Evolutionary conservation across 164 flowering plant species (phyloP), one percentile per base, ranked within the genome.

Genomic region (Tetracentron sinense): DNA sequence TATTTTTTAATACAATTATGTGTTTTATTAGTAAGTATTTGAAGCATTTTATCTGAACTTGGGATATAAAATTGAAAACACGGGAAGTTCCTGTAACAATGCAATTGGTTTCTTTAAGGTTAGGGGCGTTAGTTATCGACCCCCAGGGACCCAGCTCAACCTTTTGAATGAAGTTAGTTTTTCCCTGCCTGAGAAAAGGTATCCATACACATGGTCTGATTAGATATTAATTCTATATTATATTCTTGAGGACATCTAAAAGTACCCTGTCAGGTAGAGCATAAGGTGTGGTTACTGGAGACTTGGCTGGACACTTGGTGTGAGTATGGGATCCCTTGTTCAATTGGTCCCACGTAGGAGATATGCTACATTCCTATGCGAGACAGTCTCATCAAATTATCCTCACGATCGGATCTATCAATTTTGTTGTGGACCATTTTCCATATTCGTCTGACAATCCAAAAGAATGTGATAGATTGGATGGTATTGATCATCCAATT

Each of bases 101-200:
- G 17, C 42, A 29, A 23, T 46, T 60, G 42, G 17, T 42, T 65
- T 66, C 29, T 65, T 73, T 21, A 64, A 94, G 99, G 86, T 87
- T 65, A 85, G 69, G 74, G 86, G 77, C 42, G 75, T 95, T 48
- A 71, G 73, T 66, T 95, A 89, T 70, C 83, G 83, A 62, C 85
- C 91, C 28, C 97, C 94, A 2, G 99, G 99, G 61, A 95, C 94
- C 1, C 75, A 92, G 71, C 66, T 78, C 55, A 77, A 75, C 71
- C 81, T 95, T 69, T 82, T 95, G 72, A 88, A 79, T 69, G 78
- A 77, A 42, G 83, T 89, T 54, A 86, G 56, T 56, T 76, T 95
- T 58, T 85, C 92, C 48, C 88, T 95, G 68, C 83, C 74, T 4
- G 87, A 85, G 78, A 88, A 82, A 74, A 95, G 96, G 99, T 89